Evolutionary conservation across 768 basidiomycete genomes (phyloP).

Genomic region (Suillus subaureus): DNA sequence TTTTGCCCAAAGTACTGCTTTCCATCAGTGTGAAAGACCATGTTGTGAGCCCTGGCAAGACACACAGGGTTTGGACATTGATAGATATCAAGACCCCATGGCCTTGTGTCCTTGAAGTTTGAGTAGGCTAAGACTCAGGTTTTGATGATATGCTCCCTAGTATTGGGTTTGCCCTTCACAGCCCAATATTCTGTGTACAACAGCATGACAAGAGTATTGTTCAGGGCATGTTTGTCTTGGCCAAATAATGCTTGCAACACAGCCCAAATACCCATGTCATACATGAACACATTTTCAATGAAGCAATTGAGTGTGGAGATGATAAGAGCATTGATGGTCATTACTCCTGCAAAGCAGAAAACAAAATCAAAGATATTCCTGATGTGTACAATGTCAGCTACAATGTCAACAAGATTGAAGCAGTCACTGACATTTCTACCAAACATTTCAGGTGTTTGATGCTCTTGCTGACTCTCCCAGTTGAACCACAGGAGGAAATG

Average conservation of each 20-base stretch:
- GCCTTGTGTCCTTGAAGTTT: background rate
- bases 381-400: too few relatives aligned
- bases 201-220: background rate
- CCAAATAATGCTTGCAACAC: background rate
- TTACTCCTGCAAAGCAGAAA: background rate
- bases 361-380: slow-evolving; percentile 8
- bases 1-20: background rate
- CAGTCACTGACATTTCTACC: background rate
- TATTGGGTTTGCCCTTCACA: too few relatives aligned
- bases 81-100: slow-evolving; percentile 5
- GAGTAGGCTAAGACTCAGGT: background rate
- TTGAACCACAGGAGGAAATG: background rate
- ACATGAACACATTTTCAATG: background rate
- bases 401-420: too few relatives aligned
- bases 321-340: background rate
- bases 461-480: background rate
- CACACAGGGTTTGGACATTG: background rate
- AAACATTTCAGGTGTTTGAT: background rate
- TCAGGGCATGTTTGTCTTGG: background rate
- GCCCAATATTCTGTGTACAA: background rate
- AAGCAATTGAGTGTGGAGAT: background rate
- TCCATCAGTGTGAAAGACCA: background rate
- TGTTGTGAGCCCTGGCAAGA: background rate
- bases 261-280: background rate
- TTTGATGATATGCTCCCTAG: background rate